These are phyloP conservation scores for Talaromyces verruculosus DNA, from an alignment of 2,329 filamentous ascomycete species.

Conservation along the genomic window DNA sequence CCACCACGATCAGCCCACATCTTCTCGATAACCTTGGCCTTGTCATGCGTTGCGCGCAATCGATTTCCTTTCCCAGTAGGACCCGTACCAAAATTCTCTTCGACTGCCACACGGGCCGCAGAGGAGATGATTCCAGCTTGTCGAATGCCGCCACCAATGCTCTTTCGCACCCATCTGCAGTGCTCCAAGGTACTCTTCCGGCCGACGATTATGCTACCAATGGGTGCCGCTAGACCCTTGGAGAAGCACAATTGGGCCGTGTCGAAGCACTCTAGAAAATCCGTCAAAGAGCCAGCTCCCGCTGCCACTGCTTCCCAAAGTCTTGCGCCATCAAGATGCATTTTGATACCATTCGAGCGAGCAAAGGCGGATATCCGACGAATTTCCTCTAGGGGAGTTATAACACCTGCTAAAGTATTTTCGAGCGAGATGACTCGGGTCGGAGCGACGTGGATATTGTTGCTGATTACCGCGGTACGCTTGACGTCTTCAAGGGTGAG, in stretches of 20 bases:
- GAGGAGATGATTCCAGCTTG: slow-evolving; percentile 26
- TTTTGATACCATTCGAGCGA: slow-evolving; percentile 17
- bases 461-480: slow-evolving; percentile 58
- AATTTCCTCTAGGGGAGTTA: slow-evolving; percentile 20
- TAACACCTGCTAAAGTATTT: slow-evolving; percentile 20
- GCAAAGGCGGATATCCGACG: slow-evolving; percentile 20
- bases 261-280: slow-evolving; percentile 20
- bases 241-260: slow-evolving; percentile 20
- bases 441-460: slow-evolving; percentile 72
- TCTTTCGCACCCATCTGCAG: slow-evolving; percentile 19
- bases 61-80: slow-evolving; percentile 26
- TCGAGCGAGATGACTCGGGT: slow-evolving; percentile 63
- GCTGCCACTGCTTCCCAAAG: slow-evolving; percentile 20
- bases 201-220: slow-evolving; percentile 19
- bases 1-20: slow-evolving; percentile 45
- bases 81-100: slow-evolving; percentile 25
- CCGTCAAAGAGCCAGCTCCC: slow-evolving; percentile 15
- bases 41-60: slow-evolving; percentile 25
- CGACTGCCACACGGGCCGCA: slow-evolving; percentile 27
- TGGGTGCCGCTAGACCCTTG: slow-evolving; percentile 19
- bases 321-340: slow-evolving; percentile 20
- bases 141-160: slow-evolving; percentile 18
- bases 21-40: slow-evolving; percentile 26
- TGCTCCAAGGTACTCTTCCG: slow-evolving; percentile 10
- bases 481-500: slow-evolving; percentile 55